Evolutionary conservation across 2,329 filamentous ascomycete genomes (phyloP).

Genomic region (Sporothrix mexicana): DNA sequence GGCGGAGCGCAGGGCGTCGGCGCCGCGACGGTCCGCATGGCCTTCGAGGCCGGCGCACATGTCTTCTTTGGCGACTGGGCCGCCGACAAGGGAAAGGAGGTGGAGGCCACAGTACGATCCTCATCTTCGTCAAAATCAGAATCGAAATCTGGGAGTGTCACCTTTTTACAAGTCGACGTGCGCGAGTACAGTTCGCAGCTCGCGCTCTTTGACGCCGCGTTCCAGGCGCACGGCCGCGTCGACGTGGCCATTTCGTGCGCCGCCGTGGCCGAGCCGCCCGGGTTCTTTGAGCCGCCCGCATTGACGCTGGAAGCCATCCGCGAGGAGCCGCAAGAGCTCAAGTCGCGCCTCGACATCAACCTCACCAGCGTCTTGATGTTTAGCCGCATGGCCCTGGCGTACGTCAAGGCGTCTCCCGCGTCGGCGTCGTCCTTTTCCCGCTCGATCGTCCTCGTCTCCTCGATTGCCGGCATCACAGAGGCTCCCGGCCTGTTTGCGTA

Average conservation of each 20-base stretch:
- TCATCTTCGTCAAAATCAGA: neutral
- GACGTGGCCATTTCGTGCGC: constrained; percentile 58
- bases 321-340: constrained; percentile 39
- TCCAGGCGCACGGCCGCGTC: constrained; percentile 51
- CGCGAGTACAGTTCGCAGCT: constrained; percentile 53
- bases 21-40: constrained; percentile 39
- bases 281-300: constrained; percentile 50
- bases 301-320: constrained; percentile 39
- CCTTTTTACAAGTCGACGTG: constrained; percentile 53
- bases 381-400: constrained; percentile 55
- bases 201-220: constrained; percentile 53
- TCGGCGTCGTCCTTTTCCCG: constrained; percentile 25
- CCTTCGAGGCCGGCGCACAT: constrained; percentile 38
- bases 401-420: constrained; percentile 47
- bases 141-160: neutral
- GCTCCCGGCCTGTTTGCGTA: constrained; percentile 56
- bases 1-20: constrained; percentile 43
- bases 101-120: constrained; percentile 31
- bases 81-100: constrained; percentile 36
- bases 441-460: constrained; percentile 45
- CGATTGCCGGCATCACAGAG: constrained; percentile 56
- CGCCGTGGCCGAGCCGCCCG: constrained; percentile 50
- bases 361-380: constrained; percentile 55
- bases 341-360: constrained; percentile 53
- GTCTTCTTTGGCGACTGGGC: constrained; percentile 43